Evolutionary conservation across 1,284 basidiomycete genomes (phyloP).

Genomic region (Ustilago esculenta): DNA sequence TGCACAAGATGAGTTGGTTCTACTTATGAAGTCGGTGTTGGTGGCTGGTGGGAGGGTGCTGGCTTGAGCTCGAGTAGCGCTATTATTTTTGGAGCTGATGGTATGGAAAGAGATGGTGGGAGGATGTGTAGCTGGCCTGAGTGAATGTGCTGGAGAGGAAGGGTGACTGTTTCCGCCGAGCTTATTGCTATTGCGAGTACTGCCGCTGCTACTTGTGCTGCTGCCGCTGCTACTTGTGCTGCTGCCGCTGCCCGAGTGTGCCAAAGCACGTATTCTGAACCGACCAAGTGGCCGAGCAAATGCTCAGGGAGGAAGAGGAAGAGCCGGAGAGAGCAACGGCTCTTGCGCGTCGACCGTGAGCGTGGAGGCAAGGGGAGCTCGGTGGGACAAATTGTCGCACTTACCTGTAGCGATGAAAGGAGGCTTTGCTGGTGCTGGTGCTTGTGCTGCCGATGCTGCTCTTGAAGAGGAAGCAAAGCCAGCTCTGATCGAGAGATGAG

Average conservation of each 20-base stretch:
- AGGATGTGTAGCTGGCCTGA: too few species aligned
- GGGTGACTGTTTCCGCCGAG: too few species aligned
- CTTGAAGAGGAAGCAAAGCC: slow-evolving; percentile 31
- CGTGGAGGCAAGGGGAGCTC: slow-evolving; percentile 3
- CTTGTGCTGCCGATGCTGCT: slow-evolving; percentile 28
- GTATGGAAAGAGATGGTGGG: too few species aligned
- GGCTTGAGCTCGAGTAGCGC: too few species aligned
- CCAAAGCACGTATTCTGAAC: too few species aligned
- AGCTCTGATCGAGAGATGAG: slow-evolving; percentile 17
- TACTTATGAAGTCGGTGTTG: slow-evolving; percentile 2
- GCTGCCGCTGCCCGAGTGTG: too few species aligned
- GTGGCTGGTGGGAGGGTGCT: background rate
- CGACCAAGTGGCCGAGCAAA: too few species aligned
- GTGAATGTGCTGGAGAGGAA: too few species aligned
- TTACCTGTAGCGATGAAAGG: slow-evolving; percentile 27
- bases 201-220: too few species aligned
- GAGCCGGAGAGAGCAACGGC: background rate
- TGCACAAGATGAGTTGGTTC: background rate
- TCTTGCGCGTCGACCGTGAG: slow-evolving; percentile 6
- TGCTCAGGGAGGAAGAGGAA: background rate
- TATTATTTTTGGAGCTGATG: too few species aligned
- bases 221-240: too few species aligned
- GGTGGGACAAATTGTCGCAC: slow-evolving; percentile 2
- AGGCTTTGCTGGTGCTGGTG: background rate
- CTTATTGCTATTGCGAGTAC: too few species aligned